These are phyloP conservation scores for Copromyces sp. DNA, from an alignment of 495 filamentous ascomycete genomes.

Conservation along the genomic window DNA sequence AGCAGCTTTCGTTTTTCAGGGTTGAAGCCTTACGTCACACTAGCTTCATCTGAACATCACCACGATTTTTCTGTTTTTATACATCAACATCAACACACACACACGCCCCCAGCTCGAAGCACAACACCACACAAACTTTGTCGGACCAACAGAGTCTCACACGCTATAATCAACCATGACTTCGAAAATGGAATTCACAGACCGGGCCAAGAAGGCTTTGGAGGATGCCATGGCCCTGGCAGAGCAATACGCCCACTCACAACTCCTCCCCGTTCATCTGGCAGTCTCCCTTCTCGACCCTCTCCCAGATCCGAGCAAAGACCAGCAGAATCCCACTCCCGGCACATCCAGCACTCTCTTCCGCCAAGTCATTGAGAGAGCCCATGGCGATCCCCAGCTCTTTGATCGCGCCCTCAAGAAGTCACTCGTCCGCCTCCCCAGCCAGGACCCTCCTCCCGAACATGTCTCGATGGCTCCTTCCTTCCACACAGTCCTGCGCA, in stretches of 20 bases:
- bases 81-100: background rate
- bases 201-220: conserved; percentile 78
- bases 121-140: background rate
- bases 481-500: conserved; percentile 69
- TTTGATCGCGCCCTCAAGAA: conserved; percentile 88
- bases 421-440: conserved; percentile 76
- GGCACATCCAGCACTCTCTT: conserved; percentile 66
- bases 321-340: conserved; percentile 53
- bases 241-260: conserved; percentile 79
- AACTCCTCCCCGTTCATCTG: conserved; percentile 80
- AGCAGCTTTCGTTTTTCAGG: conserved; percentile 4
- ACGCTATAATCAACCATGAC: conserved; percentile 29
- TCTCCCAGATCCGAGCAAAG: conserved; percentile 61
- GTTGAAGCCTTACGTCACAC: conserved; percentile 21
- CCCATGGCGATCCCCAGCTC: conserved; percentile 81
- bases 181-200: conserved; percentile 73
- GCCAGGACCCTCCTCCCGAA: conserved; percentile 91
- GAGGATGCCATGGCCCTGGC: conserved; percentile 75
- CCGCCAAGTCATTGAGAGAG: conserved; percentile 86
- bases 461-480: conserved; percentile 66
- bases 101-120: conserved; percentile 2
- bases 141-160: conserved; percentile 12
- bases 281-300: conserved; percentile 84
- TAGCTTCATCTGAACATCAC: conserved; percentile 1
- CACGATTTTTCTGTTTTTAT: background rate